phyloP scores from a whole-genome alignment of 179 eudicot species.

The Heliamphora pulchella region DNA sequence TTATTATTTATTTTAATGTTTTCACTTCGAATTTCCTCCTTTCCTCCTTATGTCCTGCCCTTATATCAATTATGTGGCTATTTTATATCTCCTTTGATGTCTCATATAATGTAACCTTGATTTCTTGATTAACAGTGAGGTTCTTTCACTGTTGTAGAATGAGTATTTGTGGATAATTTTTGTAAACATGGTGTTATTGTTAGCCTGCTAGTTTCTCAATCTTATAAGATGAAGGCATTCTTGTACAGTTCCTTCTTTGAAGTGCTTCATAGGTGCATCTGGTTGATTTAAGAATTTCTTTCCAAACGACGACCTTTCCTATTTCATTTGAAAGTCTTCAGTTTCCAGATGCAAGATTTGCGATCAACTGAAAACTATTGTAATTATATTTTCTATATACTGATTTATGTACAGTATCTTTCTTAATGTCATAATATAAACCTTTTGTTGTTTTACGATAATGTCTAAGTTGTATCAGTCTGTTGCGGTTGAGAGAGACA shows the following conservation, averaged over 20 bases:
- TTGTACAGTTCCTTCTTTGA: background rate
- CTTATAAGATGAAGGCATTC: constrained; percentile 1
- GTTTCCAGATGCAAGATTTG: background rate
- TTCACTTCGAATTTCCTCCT: background rate
- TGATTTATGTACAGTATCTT: background rate
- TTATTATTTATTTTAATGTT: background rate
- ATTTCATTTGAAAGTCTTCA: background rate
- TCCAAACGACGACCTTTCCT: background rate
- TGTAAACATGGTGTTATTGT: background rate
- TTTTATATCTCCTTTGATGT: background rate
- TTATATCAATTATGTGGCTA: background rate
- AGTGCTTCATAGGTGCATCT: constrained; percentile 7
- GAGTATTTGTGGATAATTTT: background rate
- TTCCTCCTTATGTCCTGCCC: background rate
- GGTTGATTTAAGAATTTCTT: background rate
- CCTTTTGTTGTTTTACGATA: background rate
- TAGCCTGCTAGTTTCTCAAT: background rate
- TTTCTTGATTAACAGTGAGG: background rate
- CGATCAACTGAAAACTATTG: background rate
- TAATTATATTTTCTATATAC: background rate
- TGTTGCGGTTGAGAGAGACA: background rate
- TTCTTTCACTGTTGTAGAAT: background rate
- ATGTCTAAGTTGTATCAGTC: background rate
- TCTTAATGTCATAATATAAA: background rate
- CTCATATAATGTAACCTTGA: background rate